A percentile compares a stretch with the other conserved stretches of the same genome.
Evolutionary conservation across 192 early-diverging fungal genomes (phyloP).

Genomic region (Gigaspora rosea): DNA sequence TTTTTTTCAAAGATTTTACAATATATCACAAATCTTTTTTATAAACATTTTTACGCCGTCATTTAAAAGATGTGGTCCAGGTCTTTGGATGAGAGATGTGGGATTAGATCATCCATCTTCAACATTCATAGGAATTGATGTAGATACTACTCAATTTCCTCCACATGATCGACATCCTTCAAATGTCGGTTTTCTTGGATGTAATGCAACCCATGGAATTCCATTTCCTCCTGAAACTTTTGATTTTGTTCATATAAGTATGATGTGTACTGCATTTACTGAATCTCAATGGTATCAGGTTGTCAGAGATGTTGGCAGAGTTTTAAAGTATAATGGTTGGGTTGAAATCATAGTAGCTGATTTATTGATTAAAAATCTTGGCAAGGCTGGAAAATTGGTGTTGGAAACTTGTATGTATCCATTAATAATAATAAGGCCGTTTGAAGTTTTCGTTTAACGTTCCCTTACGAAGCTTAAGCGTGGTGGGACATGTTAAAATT

Average conservation of each 20-base stretch:
- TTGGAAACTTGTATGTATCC: too few relatives aligned
- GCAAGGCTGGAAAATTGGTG: too few relatives aligned
- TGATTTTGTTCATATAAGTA: conserved; percentile 53
- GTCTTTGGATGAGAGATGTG: conserved; percentile 46
- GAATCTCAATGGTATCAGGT: conserved; percentile 48
- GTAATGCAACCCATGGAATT: conserved; percentile 36
- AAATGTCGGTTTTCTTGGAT: conserved; percentile 41
- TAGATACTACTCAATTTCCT: conserved; percentile 40
- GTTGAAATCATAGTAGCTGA: conserved; percentile 42
- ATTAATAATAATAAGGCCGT: too few relatives aligned
- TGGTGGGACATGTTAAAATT: too few relatives aligned
- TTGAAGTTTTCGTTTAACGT: too few relatives aligned
- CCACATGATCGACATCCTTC: conserved; percentile 36
- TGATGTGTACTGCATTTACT: conserved; percentile 45
- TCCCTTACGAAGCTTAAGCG: too few relatives aligned
- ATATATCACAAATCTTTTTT: too few relatives aligned
- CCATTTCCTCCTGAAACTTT: conserved; percentile 55
- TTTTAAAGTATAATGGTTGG: conserved; percentile 58
- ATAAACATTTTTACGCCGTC: too few relatives aligned
- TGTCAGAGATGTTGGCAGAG: conserved; percentile 49
- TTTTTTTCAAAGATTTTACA: too few relatives aligned
- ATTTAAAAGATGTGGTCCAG: conserved; percentile 30
- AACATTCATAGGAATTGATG: conserved; percentile 53
- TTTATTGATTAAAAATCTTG: too few relatives aligned
- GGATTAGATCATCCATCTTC: conserved; percentile 46